Base-by-base conservation (phyloP, 192 early-diverging fungal genomes). In the Blastocladiella britannica region DNA sequence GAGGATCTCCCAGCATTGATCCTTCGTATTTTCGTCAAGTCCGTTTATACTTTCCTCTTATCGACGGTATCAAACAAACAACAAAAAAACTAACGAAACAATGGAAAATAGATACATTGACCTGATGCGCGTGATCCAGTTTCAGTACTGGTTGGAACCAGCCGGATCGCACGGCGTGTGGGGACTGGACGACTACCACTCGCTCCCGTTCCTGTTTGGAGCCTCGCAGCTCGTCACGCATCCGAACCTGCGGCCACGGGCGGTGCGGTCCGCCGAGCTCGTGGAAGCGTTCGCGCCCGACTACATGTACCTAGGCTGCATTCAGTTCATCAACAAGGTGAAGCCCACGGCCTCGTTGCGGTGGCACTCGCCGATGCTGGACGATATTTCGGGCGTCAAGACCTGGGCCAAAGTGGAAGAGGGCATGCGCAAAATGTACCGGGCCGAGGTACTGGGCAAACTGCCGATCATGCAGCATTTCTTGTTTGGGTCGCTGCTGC, bases 121-220 rank as follows among this genome's bases (percentile, higher is more conserved):
- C 0, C 67, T 95, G 20, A 93, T 95, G 88, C 79, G 92, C 18
- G 78, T 79, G 55, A 65, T 97, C 29, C 92, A 95, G 63, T 78
- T 85, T 63, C 73, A 71, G 25, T 97, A 97, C 73, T 91, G 87
- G 85, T 73, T 97, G 23, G 94, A 97, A 63, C 94, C 94, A 12
- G 94, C 94, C 27, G 94, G 94, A 7, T 86, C 82, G 12, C 94
- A 97, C 58, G 94, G 94, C 55, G 94, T 97, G n/a, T 97, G 94
- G 94, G 94, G 94, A 3, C 74, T 97, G 43, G 92, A 97, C 60
- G 94, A 97, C 64, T 94, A 91, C 67, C 92, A 97, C 58, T 95
- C 95, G 60, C 65, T 97, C 65, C 91, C 94, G 6, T 97, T 92
- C 65, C 47, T 91, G 54, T 97, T 93, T 76, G 93, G 91, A 4